phyloP scores from a whole-genome alignment of 129 eudicot species.

The Sambucus nigra region DNA sequence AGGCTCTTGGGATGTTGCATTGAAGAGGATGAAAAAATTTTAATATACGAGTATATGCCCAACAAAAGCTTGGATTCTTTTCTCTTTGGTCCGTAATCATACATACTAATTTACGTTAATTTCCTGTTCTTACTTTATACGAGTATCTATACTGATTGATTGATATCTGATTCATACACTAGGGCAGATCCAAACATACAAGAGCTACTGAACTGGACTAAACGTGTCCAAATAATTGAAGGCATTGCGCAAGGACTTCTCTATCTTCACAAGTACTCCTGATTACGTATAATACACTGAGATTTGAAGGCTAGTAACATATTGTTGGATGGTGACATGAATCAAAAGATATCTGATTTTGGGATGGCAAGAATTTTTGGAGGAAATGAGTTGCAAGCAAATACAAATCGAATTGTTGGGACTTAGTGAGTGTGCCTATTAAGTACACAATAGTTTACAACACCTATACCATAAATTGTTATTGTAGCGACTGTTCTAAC shows the following conservation, averaged over 20 bases:
- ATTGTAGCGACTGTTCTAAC: neutral
- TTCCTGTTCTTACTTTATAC: neutral
- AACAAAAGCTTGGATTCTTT: too few species aligned
- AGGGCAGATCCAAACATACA: neutral
- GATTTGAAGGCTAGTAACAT: too few species aligned
- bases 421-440: too few species aligned
- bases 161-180: neutral
- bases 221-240: too few species aligned
- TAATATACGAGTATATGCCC: too few species aligned
- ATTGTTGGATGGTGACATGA: too few species aligned
- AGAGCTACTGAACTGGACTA: constrained; percentile 2
- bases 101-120: neutral
- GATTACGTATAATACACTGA: constrained; percentile 7
- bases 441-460: neutral
- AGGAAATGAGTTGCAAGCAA: too few species aligned
- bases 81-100: too few species aligned
- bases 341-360: constrained; percentile 10
- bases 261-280: constrained; percentile 9
- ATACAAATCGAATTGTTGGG: too few species aligned
- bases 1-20: constrained; percentile 13
- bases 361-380: constrained; percentile 18
- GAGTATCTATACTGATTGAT: neutral
- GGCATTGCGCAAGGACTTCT: constrained; percentile 12
- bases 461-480: neutral
- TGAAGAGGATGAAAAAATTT: constrained; percentile 9